Conservation (phyloP, 352 stramenopile species). For the Thraustotheca clavata region DNA sequence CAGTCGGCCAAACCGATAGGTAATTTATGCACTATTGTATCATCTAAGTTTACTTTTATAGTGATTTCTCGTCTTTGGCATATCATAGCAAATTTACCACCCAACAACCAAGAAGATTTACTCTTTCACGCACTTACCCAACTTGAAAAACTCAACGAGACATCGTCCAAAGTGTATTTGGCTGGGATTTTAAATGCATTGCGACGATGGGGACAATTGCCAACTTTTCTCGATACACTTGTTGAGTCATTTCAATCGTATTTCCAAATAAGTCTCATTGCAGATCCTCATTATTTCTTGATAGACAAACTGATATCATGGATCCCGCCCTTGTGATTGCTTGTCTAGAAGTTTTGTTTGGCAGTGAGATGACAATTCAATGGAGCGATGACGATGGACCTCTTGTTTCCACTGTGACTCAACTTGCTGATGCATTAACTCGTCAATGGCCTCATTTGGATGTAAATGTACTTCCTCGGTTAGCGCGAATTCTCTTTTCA, state of each 20-base stretch:
- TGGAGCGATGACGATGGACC: not conserved
- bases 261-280: too few species aligned
- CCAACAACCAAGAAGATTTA: conserved; percentile 3
- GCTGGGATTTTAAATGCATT: conserved; percentile 1
- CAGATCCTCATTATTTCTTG: not conserved
- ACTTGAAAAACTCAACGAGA: conserved; percentile 5
- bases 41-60: not conserved
- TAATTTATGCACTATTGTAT: not conserved
- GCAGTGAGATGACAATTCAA: not conserved
- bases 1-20: not conserved
- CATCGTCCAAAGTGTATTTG: conserved; percentile 4
- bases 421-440: not conserved
- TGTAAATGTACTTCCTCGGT: not conserved
- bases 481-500: not conserved
- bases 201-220: conserved; percentile 7
- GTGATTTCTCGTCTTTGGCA: conserved; percentile 9
- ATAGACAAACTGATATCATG: not conserved
- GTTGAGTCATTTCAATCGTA: conserved; percentile 7
- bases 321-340: not conserved
- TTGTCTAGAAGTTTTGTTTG: not conserved
- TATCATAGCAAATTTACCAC: not conserved
- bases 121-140: not conserved
- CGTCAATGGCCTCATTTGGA: not conserved
- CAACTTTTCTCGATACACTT: conserved; percentile 12
- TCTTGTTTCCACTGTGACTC: not conserved